Conservation (phyloP, 208 protist genomes). For the Acanthamoeba lenticulata region DNA sequence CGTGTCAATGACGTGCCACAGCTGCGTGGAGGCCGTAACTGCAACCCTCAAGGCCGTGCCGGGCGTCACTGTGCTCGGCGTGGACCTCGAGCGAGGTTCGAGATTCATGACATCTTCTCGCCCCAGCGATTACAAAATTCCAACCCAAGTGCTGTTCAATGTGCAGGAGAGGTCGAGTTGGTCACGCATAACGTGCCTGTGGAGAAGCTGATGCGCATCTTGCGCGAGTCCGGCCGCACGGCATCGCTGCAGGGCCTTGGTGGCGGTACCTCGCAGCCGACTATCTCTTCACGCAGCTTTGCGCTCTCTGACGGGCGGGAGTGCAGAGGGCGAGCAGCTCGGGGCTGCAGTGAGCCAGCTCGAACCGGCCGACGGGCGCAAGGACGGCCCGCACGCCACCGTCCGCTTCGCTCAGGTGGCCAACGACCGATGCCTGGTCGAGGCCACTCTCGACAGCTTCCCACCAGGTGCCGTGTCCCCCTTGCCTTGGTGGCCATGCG, state of each 20-base stretch:
- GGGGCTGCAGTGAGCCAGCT: conserved; percentile 25
- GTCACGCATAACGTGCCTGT: neutral
- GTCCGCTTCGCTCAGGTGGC: neutral
- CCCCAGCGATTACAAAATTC: too few species aligned
- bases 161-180: conserved; percentile 9
- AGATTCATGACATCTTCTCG: neutral
- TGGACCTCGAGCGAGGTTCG: neutral
- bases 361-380: neutral
- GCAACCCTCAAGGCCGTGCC: neutral
- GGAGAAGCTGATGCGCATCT: conserved; percentile 19
- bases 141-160: too few species aligned
- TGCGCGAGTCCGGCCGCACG: neutral
- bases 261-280: neutral
- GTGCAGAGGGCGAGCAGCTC: conserved; percentile 15
- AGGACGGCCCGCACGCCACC: neutral
- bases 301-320: neutral
- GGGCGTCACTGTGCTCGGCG: neutral
- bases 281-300: too few species aligned
- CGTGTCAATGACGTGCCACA: conserved; percentile 5
- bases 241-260: conserved; percentile 21
- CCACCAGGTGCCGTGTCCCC: neutral
- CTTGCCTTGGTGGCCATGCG: neutral
- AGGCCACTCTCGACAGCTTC: neutral
- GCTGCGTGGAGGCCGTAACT: conserved; percentile 11
- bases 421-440: neutral